phyloP scores from a whole-genome alignment of 2,329 filamentous ascomycete genomes.

The Alternaria sp. region DNA sequence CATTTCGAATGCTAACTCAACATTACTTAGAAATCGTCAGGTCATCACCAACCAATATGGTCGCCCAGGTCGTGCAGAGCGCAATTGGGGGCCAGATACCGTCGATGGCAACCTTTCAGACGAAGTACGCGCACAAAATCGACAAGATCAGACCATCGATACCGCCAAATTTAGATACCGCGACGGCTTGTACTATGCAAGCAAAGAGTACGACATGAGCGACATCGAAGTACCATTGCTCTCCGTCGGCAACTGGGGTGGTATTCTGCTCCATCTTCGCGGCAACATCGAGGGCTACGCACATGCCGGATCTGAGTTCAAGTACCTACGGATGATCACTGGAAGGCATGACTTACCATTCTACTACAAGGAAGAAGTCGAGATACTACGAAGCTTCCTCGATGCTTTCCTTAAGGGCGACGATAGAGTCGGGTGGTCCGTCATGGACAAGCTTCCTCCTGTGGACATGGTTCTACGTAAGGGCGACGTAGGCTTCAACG shows the following conservation, averaged over 20 bases:
- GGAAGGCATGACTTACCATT: constrained; percentile 77
- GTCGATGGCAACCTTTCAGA: constrained; percentile 67
- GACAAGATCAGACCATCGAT: constrained; percentile 51
- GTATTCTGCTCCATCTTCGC: constrained; percentile 72
- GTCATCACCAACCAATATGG: constrained; percentile 75
- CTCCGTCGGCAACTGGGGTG: constrained; percentile 75
- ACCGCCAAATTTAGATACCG: constrained; percentile 61
- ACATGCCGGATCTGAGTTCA: constrained; percentile 70
- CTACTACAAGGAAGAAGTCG: constrained; percentile 74
- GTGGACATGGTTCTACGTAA: constrained; percentile 70
- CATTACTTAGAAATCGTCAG: constrained; percentile 64
- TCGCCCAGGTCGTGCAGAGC: constrained; percentile 57
- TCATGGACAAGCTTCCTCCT: constrained; percentile 65
- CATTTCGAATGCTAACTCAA: neutral
- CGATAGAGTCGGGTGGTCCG: constrained; percentile 68
- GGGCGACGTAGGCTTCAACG: constrained; percentile 72
- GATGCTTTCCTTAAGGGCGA: constrained; percentile 75
- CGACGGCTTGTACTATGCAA: constrained; percentile 70
- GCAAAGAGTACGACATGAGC: constrained; percentile 69
- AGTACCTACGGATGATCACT: constrained; percentile 74
- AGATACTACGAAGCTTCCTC: constrained; percentile 72
- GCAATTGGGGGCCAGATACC: constrained; percentile 65
- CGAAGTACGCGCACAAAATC: constrained; percentile 61
- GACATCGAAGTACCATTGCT: constrained; percentile 74
- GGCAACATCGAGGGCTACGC: constrained; percentile 73